Conservation (phyloP, 2,329 filamentous ascomycete genomes). For the Didymella pomorum region DNA sequence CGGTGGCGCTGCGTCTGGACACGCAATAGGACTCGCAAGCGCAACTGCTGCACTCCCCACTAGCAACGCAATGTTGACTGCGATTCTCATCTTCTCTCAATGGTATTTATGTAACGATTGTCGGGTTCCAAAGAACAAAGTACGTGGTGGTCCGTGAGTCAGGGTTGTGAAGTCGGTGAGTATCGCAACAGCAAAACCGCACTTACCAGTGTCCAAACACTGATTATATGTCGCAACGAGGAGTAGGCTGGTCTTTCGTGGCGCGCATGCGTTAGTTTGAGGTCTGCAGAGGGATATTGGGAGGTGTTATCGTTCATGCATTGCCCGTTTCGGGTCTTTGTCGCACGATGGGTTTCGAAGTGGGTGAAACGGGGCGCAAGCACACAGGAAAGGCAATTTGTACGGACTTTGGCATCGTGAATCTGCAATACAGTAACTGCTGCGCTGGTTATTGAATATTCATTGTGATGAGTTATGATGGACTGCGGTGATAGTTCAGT, state of each 20-base stretch:
- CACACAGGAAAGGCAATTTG: neutral
- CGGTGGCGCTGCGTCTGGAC: slow-evolving; percentile 8
- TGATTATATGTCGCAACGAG: slow-evolving; percentile 16
- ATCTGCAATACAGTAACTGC: neutral
- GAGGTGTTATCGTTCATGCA: slow-evolving; percentile 16
- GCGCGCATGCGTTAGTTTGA: slow-evolving; percentile 9
- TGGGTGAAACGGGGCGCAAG: slow-evolving; percentile 16
- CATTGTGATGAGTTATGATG: neutral
- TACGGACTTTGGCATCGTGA: neutral
- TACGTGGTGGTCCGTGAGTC: slow-evolving; percentile 8
- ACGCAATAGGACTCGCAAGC: slow-evolving; percentile 33
- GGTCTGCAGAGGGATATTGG: slow-evolving; percentile 7
- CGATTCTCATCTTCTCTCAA: slow-evolving; percentile 23
- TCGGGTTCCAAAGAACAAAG: slow-evolving; percentile 18
- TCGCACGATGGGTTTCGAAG: slow-evolving; percentile 22
- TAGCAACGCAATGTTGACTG: slow-evolving; percentile 27
- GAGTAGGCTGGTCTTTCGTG: neutral
- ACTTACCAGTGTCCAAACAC: slow-evolving; percentile 4
- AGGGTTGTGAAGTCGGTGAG: slow-evolving; percentile 7
- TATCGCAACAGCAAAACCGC: slow-evolving; percentile 9
- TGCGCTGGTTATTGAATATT: neutral
- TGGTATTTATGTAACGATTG: slow-evolving; percentile 18
- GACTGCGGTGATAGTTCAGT: neutral
- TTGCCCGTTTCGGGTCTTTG: slow-evolving; percentile 16
- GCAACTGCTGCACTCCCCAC: slow-evolving; percentile 24